Base-by-base conservation (phyloP, 352 stramenopile species). In the Phytopythium boreale region DNA sequence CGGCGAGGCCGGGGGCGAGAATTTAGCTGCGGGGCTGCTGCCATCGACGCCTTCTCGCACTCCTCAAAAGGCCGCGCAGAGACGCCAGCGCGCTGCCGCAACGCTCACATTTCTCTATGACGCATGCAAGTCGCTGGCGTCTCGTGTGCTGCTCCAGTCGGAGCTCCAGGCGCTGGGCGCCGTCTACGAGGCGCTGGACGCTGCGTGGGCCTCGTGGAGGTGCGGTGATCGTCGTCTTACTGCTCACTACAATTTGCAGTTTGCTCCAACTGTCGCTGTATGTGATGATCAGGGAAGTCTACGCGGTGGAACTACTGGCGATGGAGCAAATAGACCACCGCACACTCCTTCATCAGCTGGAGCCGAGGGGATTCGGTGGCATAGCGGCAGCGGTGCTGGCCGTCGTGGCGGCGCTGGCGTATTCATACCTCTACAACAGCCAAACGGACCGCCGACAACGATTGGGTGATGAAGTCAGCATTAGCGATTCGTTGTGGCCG, bases 141-240 rank as follows among this genome's bases (percentile, higher is more conserved):
- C 39, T 1, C 22, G 14, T 0, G 1, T 50, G 15, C 22, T 17
- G 8, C 59, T 55, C 8, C 47, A 24, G n/a, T 12, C 24, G 7
- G 37, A 64, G 59, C 47, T 37, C 31, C 59, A 31, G n/a, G 17
- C 22, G 19, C 39, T 52, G n/a, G 47, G 24, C 0, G 34, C 12
- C 2, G 47, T 64, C 39, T 34, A 58, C 31, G 24, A 39, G 26
- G 47, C 24, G 14, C 49, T 64, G 31, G 59, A 64, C 34, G 22
- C 24, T 2, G n/a, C 49, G 36, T 56, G 36, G 59, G 24, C 43
- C 5, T 22, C 43, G 24, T 58, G 59, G 46, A 58, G 47, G 46
- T 58, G 44, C 58, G 49, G 34, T 56, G 12, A 3, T 9, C 6
- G 2, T 41, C 4, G 4, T 10, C 29, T 46, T 39, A 17, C 4